Evolutionary conservation across 768 basidiomycete genomes (phyloP).

Genomic region (Tricholoma bakamatsutake): DNA sequence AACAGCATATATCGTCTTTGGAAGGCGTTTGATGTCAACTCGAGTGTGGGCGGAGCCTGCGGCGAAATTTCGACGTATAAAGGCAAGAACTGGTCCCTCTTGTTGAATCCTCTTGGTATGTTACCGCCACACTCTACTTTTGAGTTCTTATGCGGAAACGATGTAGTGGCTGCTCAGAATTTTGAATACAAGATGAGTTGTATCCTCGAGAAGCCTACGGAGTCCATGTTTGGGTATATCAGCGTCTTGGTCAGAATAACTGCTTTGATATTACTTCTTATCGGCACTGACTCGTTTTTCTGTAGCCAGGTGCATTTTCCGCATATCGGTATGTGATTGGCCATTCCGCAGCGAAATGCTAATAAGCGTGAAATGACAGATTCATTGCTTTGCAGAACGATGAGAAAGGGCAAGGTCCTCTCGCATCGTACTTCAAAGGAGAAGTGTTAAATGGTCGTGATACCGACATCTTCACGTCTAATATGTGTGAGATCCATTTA

Average conservation of each 20-base stretch:
- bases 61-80: conserved; percentile 96
- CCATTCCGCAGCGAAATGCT: not conserved
- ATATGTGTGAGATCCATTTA: conserved; percentile 69
- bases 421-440: conserved; percentile 97
- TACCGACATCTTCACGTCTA: conserved; percentile 91
- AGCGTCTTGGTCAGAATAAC: conserved; percentile 67
- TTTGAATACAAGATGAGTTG: conserved; percentile 93
- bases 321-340: conserved; percentile 57
- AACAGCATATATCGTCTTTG: conserved; percentile 92
- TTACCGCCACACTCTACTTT: not conserved
- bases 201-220: conserved; percentile 86
- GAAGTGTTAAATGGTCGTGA: conserved; percentile 80
- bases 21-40: conserved; percentile 92
- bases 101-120: conserved; percentile 80
- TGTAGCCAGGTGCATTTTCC: conserved; percentile 87
- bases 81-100: conserved; percentile 76
- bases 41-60: conserved; percentile 92
- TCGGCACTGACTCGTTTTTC: not conserved
- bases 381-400: conserved; percentile 90
- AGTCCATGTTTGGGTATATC: conserved; percentile 92
- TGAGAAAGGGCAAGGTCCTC: conserved; percentile 72
- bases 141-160: not conserved
- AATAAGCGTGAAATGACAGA: conserved; percentile 23
- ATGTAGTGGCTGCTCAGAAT: conserved; percentile 84
- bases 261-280: not conserved